Conservation (phyloP, 2,329 filamentous ascomycete genomes). For the Botrytis porri region DNA sequence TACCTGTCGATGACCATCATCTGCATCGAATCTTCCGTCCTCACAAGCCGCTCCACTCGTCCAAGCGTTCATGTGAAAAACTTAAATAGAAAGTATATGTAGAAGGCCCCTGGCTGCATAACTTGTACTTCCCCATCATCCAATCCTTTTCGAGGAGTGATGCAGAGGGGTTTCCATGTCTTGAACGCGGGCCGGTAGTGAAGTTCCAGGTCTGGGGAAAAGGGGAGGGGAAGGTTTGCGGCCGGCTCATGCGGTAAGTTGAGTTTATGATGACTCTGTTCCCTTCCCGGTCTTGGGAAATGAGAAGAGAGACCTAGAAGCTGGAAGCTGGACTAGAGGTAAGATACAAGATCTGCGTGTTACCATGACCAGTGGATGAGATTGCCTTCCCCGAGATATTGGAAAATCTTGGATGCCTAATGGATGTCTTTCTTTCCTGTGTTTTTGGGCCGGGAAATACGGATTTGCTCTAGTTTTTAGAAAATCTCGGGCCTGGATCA, state of each 20-base stretch:
- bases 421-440: background rate
- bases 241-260: background rate
- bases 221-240: background rate
- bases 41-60: background rate
- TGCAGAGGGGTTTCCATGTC: background rate
- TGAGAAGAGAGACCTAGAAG: background rate
- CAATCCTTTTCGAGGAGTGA: background rate
- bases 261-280: background rate
- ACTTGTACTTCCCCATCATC: background rate
- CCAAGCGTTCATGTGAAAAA: constrained; percentile 8
- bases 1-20: background rate
- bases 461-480: background rate
- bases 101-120: constrained; percentile 1
- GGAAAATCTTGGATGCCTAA: background rate
- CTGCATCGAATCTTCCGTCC: background rate
- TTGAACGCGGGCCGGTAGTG: background rate
- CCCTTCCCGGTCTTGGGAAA: no score
- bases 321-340: background rate
- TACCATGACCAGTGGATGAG: constrained; percentile 1
- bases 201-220: background rate
- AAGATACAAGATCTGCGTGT: background rate
- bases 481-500: background rate
- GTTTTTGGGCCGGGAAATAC: background rate
- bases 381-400: background rate
- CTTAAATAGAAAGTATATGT: background rate